These are phyloP conservation scores for Beta macrorhiza DNA, from an alignment of 179 eudicot genomes.

Conservation along the genomic window DNA sequence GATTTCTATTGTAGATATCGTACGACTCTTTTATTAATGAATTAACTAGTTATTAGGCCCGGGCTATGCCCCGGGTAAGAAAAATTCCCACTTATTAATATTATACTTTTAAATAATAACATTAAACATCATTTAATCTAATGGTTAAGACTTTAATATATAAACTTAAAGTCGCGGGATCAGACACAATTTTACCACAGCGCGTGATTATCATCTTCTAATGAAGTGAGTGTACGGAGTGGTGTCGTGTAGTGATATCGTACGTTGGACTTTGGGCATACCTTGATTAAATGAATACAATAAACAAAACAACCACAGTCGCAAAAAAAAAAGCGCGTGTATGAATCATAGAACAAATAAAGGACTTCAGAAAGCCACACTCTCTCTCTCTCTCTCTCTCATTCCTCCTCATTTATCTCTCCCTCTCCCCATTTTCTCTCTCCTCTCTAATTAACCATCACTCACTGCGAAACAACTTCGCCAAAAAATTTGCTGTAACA, in stretches of 20 bases:
- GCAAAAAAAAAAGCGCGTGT: constrained; percentile 16
- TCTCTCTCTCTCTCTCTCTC: not conserved
- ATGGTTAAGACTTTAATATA: no score
- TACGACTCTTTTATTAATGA: no score
- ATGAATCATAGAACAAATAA: not conserved
- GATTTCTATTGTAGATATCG: no score
- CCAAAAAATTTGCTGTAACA: constrained; percentile 30
- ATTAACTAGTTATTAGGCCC: no score
- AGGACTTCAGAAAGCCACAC: constrained; percentile 23
- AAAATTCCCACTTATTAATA: no score
- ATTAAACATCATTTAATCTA: no score
- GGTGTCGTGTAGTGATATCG: constrained; percentile 20
- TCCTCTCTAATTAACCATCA: constrained; percentile 20
- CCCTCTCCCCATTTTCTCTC: constrained; percentile 4
- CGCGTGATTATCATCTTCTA: not conserved
- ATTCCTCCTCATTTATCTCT: not conserved
- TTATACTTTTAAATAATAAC: no score
- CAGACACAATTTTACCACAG: not conserved
- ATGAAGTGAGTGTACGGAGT: constrained; percentile 23
- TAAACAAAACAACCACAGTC: not conserved
- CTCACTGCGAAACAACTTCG: constrained; percentile 20
- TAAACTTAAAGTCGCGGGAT: no score
- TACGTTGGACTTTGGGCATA: constrained; percentile 35
- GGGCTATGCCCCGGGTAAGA: no score
- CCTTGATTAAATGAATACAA: not conserved